Conservation (phyloP, 192 early-diverging fungal species). For the Chytriomyces confervae region DNA sequence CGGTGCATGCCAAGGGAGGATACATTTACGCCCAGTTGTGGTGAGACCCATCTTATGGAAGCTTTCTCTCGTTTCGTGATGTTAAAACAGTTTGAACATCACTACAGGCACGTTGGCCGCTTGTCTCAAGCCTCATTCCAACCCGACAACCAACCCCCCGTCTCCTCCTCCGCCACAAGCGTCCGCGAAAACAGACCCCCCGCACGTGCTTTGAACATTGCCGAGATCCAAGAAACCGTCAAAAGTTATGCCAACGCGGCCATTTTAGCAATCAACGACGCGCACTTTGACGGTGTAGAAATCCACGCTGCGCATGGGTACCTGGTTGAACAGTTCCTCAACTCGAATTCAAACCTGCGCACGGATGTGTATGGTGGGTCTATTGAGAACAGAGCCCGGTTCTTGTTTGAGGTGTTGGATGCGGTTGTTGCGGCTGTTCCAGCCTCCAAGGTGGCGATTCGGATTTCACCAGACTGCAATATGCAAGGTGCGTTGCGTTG, state of each 20-base stretch:
- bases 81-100: neutral
- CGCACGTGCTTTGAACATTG: slow-evolving; percentile 64
- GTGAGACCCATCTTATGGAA: slow-evolving; percentile 25
- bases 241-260: slow-evolving; percentile 70
- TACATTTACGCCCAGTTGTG: slow-evolving; percentile 65
- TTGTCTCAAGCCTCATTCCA: slow-evolving; percentile 35
- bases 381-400: slow-evolving; percentile 83
- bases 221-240: slow-evolving; percentile 68
- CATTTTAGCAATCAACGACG: slow-evolving; percentile 35
- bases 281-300: slow-evolving; percentile 84
- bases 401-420: slow-evolving; percentile 69
- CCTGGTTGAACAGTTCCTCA: slow-evolving; percentile 77
- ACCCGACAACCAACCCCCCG: slow-evolving; percentile 36
- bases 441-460: slow-evolving; percentile 46
- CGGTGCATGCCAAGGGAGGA: slow-evolving; percentile 62
- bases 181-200: slow-evolving; percentile 14
- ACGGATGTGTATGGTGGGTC: slow-evolving; percentile 91
- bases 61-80: neutral
- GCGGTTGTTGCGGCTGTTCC: slow-evolving; percentile 38
- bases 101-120: slow-evolving; percentile 45
- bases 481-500: slow-evolving; percentile 7
- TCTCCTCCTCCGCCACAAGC: slow-evolving; percentile 38
- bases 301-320: slow-evolving; percentile 92
- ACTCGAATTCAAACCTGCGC: slow-evolving; percentile 78
- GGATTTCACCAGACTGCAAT: slow-evolving; percentile 41